Evolutionary conservation across 164 flowering plant species (phyloP), one percentile per base, ranked within the genome.

Genomic region (Berberis thunbergii): DNA sequence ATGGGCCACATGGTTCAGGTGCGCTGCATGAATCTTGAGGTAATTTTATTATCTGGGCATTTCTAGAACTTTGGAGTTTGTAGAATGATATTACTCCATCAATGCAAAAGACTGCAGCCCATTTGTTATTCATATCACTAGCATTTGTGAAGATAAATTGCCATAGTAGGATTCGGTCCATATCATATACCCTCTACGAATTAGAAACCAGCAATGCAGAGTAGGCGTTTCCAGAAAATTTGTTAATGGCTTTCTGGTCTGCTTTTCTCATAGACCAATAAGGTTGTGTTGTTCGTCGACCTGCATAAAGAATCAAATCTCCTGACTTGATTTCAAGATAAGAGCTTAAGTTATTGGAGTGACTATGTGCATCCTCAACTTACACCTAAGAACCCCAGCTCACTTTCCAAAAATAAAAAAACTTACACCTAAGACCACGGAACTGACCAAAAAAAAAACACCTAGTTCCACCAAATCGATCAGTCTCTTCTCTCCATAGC

Each of bases 181-280:
- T 54, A 70, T 83, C 82, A 64, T 74, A 78, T 53, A 79, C 71
- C 39, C 59, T 69, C 88, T 82, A 84, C 3, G 88, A 76, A 71
- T 80, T 82, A 53, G 74, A 66, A 62, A 43, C 69, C 38, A 84
- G 43, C 5, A 76, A 62, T 3, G 76, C 78, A 49, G 79, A 76
- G n/a, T 69, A 54, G 59, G 77, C 69, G 52, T 60, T 69, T 12
- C 79, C 80, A n/a, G 64, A 66, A 6, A 6, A 45, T 59, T 69
- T 65, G 57, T 64, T 64, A 12, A 66, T 62, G 43, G 68, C 77
- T 62, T 56, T 75, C 41, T 82, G 67, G 52, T 6, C 64, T 2
- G 82, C 88, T 61, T 69, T 72, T 4, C 61, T 60, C 73, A 82
- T 68, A 44, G 86, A 78, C 88, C 88, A 84, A 62, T 84, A 84